Conservation (phyloP, 805 yeast genomes). For the Monosporozyma aerobia region DNA sequence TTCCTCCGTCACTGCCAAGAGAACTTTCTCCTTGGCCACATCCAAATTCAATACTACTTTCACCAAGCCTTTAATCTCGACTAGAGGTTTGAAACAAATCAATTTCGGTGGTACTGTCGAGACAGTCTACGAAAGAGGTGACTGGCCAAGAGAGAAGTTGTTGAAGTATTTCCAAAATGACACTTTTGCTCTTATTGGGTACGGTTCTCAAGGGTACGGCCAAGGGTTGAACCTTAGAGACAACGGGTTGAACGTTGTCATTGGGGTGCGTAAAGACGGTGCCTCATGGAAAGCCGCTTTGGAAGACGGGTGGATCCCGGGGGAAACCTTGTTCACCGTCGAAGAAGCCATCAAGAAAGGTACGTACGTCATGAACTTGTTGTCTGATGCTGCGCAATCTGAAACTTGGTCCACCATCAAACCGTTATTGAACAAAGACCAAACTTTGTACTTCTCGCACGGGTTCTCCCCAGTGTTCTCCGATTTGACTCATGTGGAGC, state of each 20-base stretch:
- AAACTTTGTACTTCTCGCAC: constrained; percentile 98
- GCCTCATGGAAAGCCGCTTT: constrained; percentile 99
- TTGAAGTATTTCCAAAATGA: constrained; percentile 95
- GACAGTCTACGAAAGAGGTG: constrained; percentile 95
- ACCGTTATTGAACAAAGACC: constrained; percentile 92
- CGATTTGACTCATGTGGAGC: constrained; percentile 90
- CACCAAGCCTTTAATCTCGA: constrained; percentile 42
- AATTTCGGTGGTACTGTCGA: constrained; percentile 95
- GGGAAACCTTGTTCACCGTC: constrained; percentile 93
- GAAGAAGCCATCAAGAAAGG: constrained; percentile 88
- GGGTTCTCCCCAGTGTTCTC: constrained; percentile 99
- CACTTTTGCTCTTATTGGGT: constrained; percentile 95
- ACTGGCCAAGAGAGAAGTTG: constrained; percentile 98
- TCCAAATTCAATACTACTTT: constrained; percentile 50
- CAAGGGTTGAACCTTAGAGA: constrained; percentile 99
- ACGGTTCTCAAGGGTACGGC: constrained; percentile 99
- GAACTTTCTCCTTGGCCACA: constrained; percentile 51
- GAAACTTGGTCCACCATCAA: constrained; percentile 88
- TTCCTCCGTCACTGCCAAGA: constrained; percentile 44
- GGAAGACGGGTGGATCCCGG: constrained; percentile 99
- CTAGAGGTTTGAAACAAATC: constrained; percentile 92
- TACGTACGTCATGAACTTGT: constrained; percentile 92
- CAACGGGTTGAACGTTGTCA: constrained; percentile 93
- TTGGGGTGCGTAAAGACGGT: constrained; percentile 98
- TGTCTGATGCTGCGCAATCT: constrained; percentile 98